Evolutionary conservation across 108 stramenopile species (phyloP), one percentile per base, ranked within the genome.

Genomic region (Epipyxis sp.): DNA sequence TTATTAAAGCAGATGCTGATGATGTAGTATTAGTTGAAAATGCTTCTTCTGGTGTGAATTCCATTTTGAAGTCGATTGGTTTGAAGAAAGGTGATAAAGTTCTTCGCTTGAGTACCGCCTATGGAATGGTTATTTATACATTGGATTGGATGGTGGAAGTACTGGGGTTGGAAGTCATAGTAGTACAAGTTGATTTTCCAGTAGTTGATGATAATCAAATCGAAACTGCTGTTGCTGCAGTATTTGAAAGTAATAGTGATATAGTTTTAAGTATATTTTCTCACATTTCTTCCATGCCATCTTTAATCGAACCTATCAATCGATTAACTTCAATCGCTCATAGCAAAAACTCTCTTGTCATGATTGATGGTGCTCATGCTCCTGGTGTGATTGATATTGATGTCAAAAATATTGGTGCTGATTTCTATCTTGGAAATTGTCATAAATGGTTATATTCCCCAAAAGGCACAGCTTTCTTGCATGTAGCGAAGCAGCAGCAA

Each of bases 71-170:
- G 13, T 65, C 61, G 30, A 32, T 65, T 25, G 34, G 30, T 6
- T 65, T 65, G 30, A 10, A 65, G 61, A 65, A 25, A 65, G 61
- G 61, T 32, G 61, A 65, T 32, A 3, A 65, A 65, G 61, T 65
- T 6, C 61, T 65, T 65, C 30, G 20, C 61, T 65, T 65, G 20
- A 35, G 34, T 25, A 32, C 61, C 10, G 61, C 61, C 27, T 65
- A 65, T 65, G 30, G 61, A 3, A 65, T 65, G 61, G 61, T 65
- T 10, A 65, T 32, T 13, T 16, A 65, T 13, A 35, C 34, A 10
- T 65, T 65, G 25, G 30, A 6, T 3, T 25, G 10, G 20, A 3
- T 65, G 27, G 61, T 13, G 46, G 20, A 20, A 20, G 20, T 20
- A 20, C 46, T 50, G 46, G 46, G 46, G 6, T 6, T 50, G 46